Evolutionary conservation across 225 moss, liverwort and hornwort genomes (phyloP).

Genomic region (Anthoceros angustus): DNA sequence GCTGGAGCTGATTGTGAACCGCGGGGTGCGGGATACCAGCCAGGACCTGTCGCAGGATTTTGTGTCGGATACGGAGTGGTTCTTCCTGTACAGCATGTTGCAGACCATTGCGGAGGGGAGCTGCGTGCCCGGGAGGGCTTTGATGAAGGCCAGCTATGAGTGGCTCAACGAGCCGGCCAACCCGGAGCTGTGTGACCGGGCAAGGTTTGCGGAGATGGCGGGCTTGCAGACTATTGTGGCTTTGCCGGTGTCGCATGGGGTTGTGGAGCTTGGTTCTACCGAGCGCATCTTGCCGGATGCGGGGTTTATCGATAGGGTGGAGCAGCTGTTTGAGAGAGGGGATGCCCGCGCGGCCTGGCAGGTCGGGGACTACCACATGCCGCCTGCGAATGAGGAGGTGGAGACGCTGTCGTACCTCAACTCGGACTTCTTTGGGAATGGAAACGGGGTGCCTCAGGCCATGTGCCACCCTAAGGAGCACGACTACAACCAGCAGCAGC

Average conservation of each 20-base stretch:
- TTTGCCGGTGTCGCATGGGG: neutral
- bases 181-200: neutral
- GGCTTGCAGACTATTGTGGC: neutral
- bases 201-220: neutral
- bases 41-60: conserved; percentile 2
- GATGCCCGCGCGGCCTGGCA: neutral
- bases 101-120: neutral
- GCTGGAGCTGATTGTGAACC: neutral
- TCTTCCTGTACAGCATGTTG: neutral
- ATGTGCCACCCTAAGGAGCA: neutral
- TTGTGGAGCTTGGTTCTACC: conserved; percentile 3
- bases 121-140: neutral
- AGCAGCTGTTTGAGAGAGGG: neutral
- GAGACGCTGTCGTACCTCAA: neutral
- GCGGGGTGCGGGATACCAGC: neutral
- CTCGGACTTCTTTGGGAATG: neutral
- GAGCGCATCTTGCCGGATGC: neutral
- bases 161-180: conserved; percentile 5
- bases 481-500: neutral
- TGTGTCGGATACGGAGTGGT: neutral
- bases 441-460: neutral
- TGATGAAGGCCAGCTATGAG: neutral
- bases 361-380: neutral
- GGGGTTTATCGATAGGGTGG: neutral
- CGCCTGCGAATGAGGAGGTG: neutral